These are phyloP conservation scores for Pterulicium gracile DNA, from an alignment of 1,284 basidiomycete genomes.

Conservation along the genomic window DNA sequence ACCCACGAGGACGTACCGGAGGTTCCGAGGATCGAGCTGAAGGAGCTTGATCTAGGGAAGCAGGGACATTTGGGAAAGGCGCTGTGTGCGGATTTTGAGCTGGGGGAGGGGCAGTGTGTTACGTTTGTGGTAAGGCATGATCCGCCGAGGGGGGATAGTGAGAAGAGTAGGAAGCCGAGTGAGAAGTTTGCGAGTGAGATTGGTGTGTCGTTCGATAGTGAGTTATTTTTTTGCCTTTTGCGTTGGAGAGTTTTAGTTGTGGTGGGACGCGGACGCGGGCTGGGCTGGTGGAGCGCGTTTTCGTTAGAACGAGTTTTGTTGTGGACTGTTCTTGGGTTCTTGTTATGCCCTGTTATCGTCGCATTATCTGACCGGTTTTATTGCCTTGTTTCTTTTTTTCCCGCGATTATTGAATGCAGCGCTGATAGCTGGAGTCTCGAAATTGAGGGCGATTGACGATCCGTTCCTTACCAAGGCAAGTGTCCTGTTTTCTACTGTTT, in stretches of 20 bases:
- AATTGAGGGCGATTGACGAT: conserved; percentile 37
- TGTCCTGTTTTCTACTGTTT: neutral
- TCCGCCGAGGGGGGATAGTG: conserved; percentile 5
- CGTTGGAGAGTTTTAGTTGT: no score
- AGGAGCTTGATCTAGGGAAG: conserved; percentile 45
- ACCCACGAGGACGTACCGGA: conserved; percentile 15
- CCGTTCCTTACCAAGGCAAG: conserved; percentile 53
- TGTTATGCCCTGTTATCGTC: no score
- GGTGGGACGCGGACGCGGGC: no score
- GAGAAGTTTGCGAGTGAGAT: conserved; percentile 28
- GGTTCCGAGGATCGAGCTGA: conserved; percentile 43
- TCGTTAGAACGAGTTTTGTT: no score
- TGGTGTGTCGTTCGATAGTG: conserved; percentile 22
- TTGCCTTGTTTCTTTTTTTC: neutral
- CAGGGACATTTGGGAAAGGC: conserved; percentile 60
- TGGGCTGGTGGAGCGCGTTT: no score
- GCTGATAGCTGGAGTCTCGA: conserved; percentile 2
- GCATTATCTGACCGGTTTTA: neutral
- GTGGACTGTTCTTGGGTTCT: no score
- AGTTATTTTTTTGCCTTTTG: neutral
- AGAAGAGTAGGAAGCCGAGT: conserved; percentile 18
- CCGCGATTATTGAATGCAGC: neutral
- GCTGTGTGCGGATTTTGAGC: conserved; percentile 40
- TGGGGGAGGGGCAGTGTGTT: conserved; percentile 76
- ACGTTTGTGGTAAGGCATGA: conserved; percentile 65